Percentiles rank a stretch among this genome's conserved stretches.
phyloP scores from a whole-genome alignment of 805 yeast species.

The Ogataea allantospora region DNA sequence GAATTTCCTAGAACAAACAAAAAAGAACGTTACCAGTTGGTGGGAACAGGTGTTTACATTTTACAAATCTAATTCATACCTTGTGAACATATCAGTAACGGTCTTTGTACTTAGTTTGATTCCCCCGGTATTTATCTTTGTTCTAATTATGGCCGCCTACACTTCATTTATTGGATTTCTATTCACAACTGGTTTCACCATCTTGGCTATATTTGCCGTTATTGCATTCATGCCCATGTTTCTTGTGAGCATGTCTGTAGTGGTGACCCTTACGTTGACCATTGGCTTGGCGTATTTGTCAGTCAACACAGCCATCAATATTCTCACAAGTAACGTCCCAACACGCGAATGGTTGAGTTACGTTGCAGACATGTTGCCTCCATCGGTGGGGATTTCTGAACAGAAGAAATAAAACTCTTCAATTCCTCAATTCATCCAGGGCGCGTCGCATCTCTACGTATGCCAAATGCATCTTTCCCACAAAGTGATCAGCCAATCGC shows the following conservation, averaged over 20 bases:
- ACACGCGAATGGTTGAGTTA: constrained; percentile 21
- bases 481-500: constrained; percentile 84
- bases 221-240: constrained; percentile 29
- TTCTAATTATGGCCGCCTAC: constrained; percentile 17
- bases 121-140: constrained; percentile 17
- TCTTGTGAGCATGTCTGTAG: constrained; percentile 16
- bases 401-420: constrained; percentile 1
- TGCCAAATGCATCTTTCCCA: constrained; percentile 84
- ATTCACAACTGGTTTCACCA: constrained; percentile 19
- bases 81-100: constrained; percentile 13
- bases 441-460: constrained; percentile 72
- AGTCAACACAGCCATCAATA: constrained; percentile 8
- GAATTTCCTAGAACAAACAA: constrained; percentile 16
- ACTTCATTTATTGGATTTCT: constrained; percentile 16
- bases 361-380: constrained; percentile 34
- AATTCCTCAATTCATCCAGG: constrained; percentile 38
- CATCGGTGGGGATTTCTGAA: constrained; percentile 31
- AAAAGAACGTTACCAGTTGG: constrained; percentile 7
- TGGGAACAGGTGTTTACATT: constrained; percentile 8
- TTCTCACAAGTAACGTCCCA: constrained; percentile 14
- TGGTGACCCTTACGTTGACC: constrained; percentile 15
- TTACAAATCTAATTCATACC: constrained; percentile 15
- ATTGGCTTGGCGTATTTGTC: constrained; percentile 13
- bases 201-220: constrained; percentile 16
- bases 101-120: constrained; percentile 14